A percentile compares a stretch with the other conserved stretches of the same genome.
These are phyloP conservation scores for Cydonia oblonga DNA, from an alignment of 331 rosid species.

Conservation along the genomic window DNA sequence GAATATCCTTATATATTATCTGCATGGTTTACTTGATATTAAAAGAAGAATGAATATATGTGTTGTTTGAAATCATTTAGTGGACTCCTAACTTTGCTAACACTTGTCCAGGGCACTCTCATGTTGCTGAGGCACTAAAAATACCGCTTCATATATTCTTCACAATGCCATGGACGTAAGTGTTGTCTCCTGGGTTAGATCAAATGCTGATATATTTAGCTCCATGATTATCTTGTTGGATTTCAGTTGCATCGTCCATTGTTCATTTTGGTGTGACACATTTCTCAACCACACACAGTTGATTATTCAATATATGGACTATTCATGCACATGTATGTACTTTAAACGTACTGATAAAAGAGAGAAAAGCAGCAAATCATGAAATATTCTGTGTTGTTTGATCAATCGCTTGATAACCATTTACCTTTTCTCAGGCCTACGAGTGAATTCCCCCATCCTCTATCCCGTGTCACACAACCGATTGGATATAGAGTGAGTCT, in stretches of 20 bases:
- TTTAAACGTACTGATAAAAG: not conserved
- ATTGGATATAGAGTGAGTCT: slow-evolving; percentile 68
- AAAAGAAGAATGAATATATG: not conserved
- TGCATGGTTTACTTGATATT: not conserved
- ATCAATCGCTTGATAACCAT: slow-evolving; percentile 2
- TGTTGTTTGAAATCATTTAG: slow-evolving; percentile 2
- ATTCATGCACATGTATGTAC: not conserved
- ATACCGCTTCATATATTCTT: slow-evolving; percentile 81
- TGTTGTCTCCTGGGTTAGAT: slow-evolving; percentile 27
- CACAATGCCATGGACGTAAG: slow-evolving; percentile 99
- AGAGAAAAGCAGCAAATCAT: not conserved
- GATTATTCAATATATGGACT: not conserved
- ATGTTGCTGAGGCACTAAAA: slow-evolving; percentile 70
- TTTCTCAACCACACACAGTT: not conserved
- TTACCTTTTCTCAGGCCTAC: slow-evolving; percentile 60
- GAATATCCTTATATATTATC: not conserved
- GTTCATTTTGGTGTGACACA: not conserved
- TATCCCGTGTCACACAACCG: slow-evolving; percentile 65
- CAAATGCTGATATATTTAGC: slow-evolving; percentile 9
- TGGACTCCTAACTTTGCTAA: slow-evolving; percentile 13
- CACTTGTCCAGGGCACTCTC: slow-evolving; percentile 70
- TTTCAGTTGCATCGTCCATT: not conserved
- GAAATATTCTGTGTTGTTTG: not conserved
- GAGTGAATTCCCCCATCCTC: slow-evolving; percentile 86
- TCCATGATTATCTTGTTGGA: not conserved